These are phyloP conservation scores for Penicillium thymicola DNA, from an alignment of 2,329 filamentous ascomycete species.

Conservation along the genomic window DNA sequence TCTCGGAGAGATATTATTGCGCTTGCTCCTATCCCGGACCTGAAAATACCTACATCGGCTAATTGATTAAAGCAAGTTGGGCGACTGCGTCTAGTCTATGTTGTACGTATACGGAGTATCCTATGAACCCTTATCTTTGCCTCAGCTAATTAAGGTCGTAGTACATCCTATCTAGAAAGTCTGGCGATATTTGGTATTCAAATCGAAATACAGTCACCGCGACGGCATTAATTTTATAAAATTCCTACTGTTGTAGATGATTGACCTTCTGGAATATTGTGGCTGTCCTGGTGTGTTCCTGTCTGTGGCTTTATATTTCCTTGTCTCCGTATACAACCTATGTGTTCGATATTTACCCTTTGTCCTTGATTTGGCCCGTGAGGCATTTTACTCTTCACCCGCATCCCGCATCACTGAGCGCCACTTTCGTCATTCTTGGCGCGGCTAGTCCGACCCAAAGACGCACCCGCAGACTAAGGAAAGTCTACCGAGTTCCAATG, in stretches of 20 bases:
- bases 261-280: not conserved
- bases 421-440: too few species aligned
- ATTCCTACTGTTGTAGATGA: not conserved
- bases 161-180: not conserved
- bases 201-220: not conserved
- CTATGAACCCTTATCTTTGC: not conserved
- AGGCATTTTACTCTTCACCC: not conserved
- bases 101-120: too few species aligned
- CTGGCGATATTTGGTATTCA: not conserved
- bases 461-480: not conserved
- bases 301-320: not conserved
- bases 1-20: too few species aligned
- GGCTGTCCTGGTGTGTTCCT: not conserved
- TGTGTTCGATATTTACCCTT: not conserved
- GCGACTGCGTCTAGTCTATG: too few species aligned
- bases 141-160: not conserved
- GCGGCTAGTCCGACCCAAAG: too few species aligned
- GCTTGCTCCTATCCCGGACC: too few species aligned
- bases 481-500: not conserved
- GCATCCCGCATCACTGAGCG: not conserved
- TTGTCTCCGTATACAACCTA: not conserved
- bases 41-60: not conserved
- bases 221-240: not conserved
- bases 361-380: not conserved
- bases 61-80: too few species aligned